A percentile compares a stretch with the other conserved stretches of the same genome.
Evolutionary conservation across 768 basidiomycete species (phyloP).

Genomic region (Ramaria rubella): DNA sequence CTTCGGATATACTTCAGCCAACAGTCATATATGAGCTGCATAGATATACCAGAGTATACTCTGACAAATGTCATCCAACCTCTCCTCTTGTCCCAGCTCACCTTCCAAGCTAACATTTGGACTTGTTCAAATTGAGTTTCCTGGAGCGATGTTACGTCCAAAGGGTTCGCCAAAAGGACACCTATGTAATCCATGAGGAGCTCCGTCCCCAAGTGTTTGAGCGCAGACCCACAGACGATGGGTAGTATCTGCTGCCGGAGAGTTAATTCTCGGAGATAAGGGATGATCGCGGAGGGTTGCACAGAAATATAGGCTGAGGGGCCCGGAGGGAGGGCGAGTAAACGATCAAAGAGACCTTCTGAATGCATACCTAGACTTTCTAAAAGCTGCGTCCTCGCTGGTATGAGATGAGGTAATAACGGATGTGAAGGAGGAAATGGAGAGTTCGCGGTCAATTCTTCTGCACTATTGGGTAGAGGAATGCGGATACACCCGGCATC

Average conservation of each 20-base stretch:
- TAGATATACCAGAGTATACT: conserved; percentile 74
- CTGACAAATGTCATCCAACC: conserved; percentile 95
- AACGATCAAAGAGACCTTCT: conserved; percentile 68
- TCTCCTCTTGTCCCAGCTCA: conserved; percentile 71
- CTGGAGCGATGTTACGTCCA: conserved; percentile 47
- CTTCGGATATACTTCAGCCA: conserved; percentile 29
- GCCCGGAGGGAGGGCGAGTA: conserved; percentile 51
- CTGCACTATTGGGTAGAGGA: conserved; percentile 45
- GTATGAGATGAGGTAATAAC: conserved; percentile 54
- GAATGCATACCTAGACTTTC: conserved; percentile 79
- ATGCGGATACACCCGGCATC: conserved; percentile 38
- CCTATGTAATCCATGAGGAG: conserved; percentile 77
- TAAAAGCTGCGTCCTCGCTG: conserved; percentile 62
- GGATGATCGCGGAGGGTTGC: conserved; percentile 44
- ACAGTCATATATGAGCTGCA: conserved; percentile 8
- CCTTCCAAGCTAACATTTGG: conserved; percentile 80
- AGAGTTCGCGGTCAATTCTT: conserved; percentile 34
- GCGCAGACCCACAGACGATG: conserved; percentile 77
- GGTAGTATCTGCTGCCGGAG: conserved; percentile 62
- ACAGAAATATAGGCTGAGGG: conserved; percentile 64
- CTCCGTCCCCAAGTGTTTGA: conserved; percentile 76
- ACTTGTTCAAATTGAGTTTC: conserved; percentile 44
- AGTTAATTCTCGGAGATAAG: conserved; percentile 62
- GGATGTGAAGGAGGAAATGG: conserved; percentile 59
- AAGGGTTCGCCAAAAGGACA: conserved; percentile 69